Conservation (phyloP, 495 filamentous ascomycete species). For the Tuber aestivum region DNA sequence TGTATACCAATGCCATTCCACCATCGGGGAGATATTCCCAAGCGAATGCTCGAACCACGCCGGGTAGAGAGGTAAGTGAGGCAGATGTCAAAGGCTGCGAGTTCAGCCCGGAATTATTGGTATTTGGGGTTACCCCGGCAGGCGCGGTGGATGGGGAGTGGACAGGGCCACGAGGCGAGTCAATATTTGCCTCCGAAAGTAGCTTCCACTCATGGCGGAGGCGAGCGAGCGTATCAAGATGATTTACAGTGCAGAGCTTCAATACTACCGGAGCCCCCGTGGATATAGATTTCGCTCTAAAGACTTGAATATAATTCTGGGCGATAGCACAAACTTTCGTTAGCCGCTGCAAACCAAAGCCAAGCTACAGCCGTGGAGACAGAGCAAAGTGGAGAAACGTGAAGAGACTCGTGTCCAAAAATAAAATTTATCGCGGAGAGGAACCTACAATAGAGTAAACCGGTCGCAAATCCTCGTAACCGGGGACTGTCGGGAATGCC, state of each 20-base stretch:
- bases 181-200: conserved; percentile 27
- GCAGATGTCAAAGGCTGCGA: neutral
- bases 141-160: conserved; percentile 20
- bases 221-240: conserved; percentile 41
- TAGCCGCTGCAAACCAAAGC: conserved; percentile 8
- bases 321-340: conserved; percentile 14
- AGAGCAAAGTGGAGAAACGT: neutral
- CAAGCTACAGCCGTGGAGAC: neutral
- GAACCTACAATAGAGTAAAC: conserved; percentile 41
- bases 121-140: conserved; percentile 3
- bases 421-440: conserved; percentile 1
- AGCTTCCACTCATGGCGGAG: conserved; percentile 43
- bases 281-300: conserved; percentile 32
- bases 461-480: conserved; percentile 36
- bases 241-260: conserved; percentile 41
- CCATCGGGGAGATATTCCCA: conserved; percentile 43
- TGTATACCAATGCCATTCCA: conserved; percentile 39
- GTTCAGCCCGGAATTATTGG: conserved; percentile 5
- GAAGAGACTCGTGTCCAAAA: conserved; percentile 8
- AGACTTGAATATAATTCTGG: conserved; percentile 42
- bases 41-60: conserved; percentile 36
- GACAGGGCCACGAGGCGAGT: conserved; percentile 11
- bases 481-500: conserved; percentile 28
- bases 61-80: conserved; percentile 23
- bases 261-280: conserved; percentile 39